These are phyloP conservation scores for Rhynchospora breviuscula DNA, from an alignment of 176 grass and related monocot species.

Conservation along the genomic window DNA sequence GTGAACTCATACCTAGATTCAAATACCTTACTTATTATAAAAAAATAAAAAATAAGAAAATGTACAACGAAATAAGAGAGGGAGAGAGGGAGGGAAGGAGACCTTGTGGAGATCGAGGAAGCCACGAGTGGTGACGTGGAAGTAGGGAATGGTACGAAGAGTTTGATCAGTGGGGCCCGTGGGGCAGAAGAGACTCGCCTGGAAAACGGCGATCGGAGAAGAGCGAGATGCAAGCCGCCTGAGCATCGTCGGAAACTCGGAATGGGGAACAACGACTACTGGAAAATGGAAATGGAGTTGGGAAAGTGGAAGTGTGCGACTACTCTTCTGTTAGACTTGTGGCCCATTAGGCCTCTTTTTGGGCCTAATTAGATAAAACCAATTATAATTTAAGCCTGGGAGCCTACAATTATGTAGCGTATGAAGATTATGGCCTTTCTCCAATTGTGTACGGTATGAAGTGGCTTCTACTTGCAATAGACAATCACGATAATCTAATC, in stretches of 20 bases:
- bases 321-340: neutral
- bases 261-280: neutral
- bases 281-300: neutral
- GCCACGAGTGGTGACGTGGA: neutral
- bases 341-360: neutral
- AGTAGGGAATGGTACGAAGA: neutral
- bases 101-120: constrained; percentile 28
- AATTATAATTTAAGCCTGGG: neutral
- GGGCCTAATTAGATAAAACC: neutral
- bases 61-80: neutral
- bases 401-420: too few relatives aligned
- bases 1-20: neutral
- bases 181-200: neutral
- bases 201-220: constrained; percentile 5
- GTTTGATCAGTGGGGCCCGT: neutral
- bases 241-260: constrained; percentile 28
- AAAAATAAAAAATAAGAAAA: neutral
- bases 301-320: neutral
- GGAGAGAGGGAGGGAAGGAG: neutral
- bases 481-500: too few relatives aligned
- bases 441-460: too few relatives aligned
- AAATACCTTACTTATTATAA: neutral
- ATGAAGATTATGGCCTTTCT: too few relatives aligned
- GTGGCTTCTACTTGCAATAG: too few relatives aligned
- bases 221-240: constrained; percentile 24